These are phyloP conservation scores for Solanum peruvianum DNA, from an alignment of 257 asterid genomes.

Conservation along the genomic window DNA sequence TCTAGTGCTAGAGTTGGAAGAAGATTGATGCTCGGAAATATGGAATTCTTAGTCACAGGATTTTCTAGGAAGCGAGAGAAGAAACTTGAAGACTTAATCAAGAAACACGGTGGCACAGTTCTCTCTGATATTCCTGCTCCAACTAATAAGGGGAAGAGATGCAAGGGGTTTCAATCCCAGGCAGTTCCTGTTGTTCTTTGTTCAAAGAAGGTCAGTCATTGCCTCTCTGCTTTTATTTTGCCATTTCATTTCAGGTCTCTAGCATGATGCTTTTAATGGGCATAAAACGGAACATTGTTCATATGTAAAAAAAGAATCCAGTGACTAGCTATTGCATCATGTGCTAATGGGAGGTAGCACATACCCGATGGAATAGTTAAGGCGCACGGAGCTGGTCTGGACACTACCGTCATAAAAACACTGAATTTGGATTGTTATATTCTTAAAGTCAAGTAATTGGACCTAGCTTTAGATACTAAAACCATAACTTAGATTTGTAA, in stretches of 20 bases:
- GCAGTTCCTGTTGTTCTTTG: conserved; percentile 53
- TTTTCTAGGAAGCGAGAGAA: conserved; percentile 49
- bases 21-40: conserved; percentile 47
- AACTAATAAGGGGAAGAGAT: conserved; percentile 35
- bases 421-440: not conserved
- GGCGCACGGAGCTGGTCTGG: not conserved
- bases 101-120: conserved; percentile 53
- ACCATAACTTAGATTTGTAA: not conserved
- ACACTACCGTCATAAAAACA: not conserved
- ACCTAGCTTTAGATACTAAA: not conserved
- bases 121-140: conserved; percentile 53
- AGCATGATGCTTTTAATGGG: not conserved
- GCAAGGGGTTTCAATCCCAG: conserved; percentile 24
- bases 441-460: not conserved
- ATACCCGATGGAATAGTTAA: not conserved
- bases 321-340: not conserved
- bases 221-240: not conserved
- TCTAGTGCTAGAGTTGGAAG: conserved; percentile 21
- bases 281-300: not conserved
- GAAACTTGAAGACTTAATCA: conserved; percentile 52
- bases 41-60: conserved; percentile 76
- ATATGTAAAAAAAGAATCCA: not conserved
- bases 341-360: not conserved
- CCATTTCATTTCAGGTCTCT: not conserved
- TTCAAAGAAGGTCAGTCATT: conserved; percentile 51